Percentiles rank a stretch among this genome's conserved stretches.
Evolutionary conservation across 2,329 filamentous ascomycete genomes (phyloP).

Genomic region (Cladobotryum mycophilum): DNA sequence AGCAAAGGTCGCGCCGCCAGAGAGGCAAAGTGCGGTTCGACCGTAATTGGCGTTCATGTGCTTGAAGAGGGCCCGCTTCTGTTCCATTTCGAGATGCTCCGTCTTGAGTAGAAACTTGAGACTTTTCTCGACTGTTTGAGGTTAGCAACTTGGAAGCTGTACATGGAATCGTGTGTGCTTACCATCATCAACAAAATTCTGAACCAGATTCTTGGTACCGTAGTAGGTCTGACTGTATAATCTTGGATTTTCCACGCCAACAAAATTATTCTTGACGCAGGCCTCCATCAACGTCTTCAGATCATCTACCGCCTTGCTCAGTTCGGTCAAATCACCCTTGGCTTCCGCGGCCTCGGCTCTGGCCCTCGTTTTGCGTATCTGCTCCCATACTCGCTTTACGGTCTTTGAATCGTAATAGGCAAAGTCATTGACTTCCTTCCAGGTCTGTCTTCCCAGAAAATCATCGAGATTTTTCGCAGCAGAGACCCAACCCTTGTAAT

Average conservation of each 20-base stretch:
- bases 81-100: conserved; percentile 59
- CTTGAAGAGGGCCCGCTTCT: conserved; percentile 79
- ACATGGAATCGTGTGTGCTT: conserved; percentile 9
- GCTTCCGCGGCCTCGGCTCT: conserved; percentile 48
- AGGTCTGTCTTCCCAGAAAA: conserved; percentile 72
- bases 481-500: conserved; percentile 76
- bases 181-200: conserved; percentile 83
- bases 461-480: conserved; percentile 73
- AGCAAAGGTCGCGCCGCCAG: conserved; percentile 87
- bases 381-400: conserved; percentile 67
- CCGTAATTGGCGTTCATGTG: conserved; percentile 87
- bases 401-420: conserved; percentile 87
- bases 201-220: conserved; percentile 91
- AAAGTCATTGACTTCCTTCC: conserved; percentile 73
- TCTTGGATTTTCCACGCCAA: conserved; percentile 84
- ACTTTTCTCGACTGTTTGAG: conserved; percentile 50
- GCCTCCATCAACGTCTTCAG: conserved; percentile 74
- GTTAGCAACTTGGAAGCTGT: not conserved
- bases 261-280: conserved; percentile 97
- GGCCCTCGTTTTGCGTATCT: conserved; percentile 61
- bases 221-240: conserved; percentile 98
- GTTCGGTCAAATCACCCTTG: conserved; percentile 31
- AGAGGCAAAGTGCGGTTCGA: conserved; percentile 85
- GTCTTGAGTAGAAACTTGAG: conserved; percentile 65
- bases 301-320: conserved; percentile 59